Evolutionary conservation across 2,329 filamentous ascomycete genomes (phyloP), one percentile per base, ranked within the genome.

Genomic region (Purpureocillium takamizusanense): DNA sequence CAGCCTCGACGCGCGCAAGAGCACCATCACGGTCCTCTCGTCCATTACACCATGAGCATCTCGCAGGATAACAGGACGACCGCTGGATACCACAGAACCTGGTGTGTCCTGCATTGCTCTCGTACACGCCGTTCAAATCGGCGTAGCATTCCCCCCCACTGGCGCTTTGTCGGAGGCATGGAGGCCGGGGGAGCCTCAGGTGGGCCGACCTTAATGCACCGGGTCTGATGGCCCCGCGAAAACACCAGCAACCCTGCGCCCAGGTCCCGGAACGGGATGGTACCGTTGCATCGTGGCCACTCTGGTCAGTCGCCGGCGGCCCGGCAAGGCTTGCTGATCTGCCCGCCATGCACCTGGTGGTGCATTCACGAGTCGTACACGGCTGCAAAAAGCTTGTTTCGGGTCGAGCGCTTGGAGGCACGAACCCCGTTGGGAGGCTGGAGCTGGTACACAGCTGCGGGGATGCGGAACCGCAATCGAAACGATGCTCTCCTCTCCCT

Each of bases 201-300:
- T 25, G 21, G 21, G 21, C 21, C 21, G 10, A 25, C 21, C 21
- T 10, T 25, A 25, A 25, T 25, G 21, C 21, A 10, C 21, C 21
- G 21, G 10, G 21, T 25, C 21, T 25, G 21, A 25, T 10, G 21
- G 21, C 21, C 6, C 21, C 21, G 21, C 21, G 21, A 25, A 25
- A 10, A 10, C 9, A 3, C 46, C 33, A 46, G 34, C 36, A 37
- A 47, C 42, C 50, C 52, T 54, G 50, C 46, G 46, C 44, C 39
- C 43, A 44, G 36, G 48, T 46, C 45, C 48, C 41, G 37, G 46
- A 51, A 48, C 50, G 49, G 51, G 51, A 57, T 55, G 53, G 41
- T 45, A 56, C 49, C 45, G 53, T 58, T 43, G 42, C 52, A 57
- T 48, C 44, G 30, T 18, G 13, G 7, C 33, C 33, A 27, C 18